Conservation (phyloP, 768 basidiomycete species). For the Lactarius trivialis region DNA sequence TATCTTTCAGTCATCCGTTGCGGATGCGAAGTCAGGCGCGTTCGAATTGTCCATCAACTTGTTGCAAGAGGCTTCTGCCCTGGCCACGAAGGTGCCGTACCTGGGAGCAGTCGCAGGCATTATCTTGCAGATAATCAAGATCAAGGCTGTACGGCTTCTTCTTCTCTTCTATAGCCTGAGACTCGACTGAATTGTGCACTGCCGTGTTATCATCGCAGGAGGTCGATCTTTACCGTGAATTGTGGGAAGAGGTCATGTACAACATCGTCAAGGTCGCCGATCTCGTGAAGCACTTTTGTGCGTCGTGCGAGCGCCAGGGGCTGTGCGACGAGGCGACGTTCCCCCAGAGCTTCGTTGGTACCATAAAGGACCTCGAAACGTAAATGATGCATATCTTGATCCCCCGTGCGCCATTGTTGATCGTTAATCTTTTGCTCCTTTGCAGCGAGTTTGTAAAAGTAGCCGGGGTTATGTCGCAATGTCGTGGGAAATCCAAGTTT, state of each 20-base stretch:
- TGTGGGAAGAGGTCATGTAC: constrained; percentile 17
- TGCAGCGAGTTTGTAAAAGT: constrained; percentile 6
- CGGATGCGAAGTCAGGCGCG: neutral
- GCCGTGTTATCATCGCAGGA: constrained; percentile 1
- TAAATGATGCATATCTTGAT: neutral
- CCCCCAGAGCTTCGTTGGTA: constrained; percentile 3
- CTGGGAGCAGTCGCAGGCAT: constrained; percentile 8
- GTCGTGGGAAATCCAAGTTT: constrained; percentile 6
- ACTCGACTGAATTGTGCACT: neutral
- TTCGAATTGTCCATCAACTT: constrained; percentile 8
- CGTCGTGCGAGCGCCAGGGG: neutral
- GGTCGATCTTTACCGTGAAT: constrained; percentile 9
- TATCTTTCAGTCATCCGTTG: neutral
- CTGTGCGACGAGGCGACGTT: constrained; percentile 7
- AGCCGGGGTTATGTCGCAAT: constrained; percentile 1
- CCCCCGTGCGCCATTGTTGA: neutral
- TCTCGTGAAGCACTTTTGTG: constrained; percentile 7
- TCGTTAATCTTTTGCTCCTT: neutral
- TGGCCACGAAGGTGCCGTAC: constrained; percentile 11
- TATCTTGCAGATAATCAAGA: constrained; percentile 7
- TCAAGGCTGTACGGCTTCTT: constrained; percentile 13
- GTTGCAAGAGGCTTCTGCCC: constrained; percentile 6
- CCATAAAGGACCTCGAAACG: constrained; percentile 9
- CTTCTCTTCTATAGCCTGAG: no score
- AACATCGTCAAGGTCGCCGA: constrained; percentile 10